Percentiles rank a stretch among this genome's conserved stretches.
Conservation (phyloP, 202 grass and related monocot genomes). For the Schoenoplectus triqueter region DNA sequence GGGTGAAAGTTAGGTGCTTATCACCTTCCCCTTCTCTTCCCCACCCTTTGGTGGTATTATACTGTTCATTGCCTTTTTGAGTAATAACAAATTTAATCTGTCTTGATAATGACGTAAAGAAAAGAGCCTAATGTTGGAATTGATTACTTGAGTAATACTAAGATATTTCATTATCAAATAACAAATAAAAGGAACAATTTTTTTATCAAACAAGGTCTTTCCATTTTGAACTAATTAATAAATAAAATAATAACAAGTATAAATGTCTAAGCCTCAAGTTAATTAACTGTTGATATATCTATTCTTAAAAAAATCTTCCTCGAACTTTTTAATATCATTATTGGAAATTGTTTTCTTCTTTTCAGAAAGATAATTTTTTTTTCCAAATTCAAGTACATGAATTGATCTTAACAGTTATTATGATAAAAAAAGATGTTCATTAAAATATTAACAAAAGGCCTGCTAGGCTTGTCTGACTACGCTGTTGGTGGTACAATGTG, state of each 20-base stretch:
- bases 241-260: background rate
- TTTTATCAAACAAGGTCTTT: background rate
- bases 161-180: background rate
- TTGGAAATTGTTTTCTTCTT: too few relatives aligned
- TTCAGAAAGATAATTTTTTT: too few relatives aligned
- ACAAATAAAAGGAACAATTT: background rate
- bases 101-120: background rate
- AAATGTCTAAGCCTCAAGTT: background rate
- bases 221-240: background rate
- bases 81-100: background rate
- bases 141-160: background rate
- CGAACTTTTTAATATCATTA: too few relatives aligned
- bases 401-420: background rate
- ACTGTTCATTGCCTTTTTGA: background rate
- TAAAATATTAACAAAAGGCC: too few relatives aligned
- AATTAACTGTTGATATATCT: background rate
- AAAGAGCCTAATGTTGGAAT: background rate
- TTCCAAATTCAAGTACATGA: background rate
- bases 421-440: too few relatives aligned
- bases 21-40: constrained; percentile 2
- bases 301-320: too few relatives aligned
- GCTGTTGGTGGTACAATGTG: background rate
- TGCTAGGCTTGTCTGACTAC: too few relatives aligned
- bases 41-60: background rate
- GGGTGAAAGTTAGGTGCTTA: background rate